Base-by-base conservation (phyloP, 768 basidiomycete genomes). In the Hericium rajendrae region DNA sequence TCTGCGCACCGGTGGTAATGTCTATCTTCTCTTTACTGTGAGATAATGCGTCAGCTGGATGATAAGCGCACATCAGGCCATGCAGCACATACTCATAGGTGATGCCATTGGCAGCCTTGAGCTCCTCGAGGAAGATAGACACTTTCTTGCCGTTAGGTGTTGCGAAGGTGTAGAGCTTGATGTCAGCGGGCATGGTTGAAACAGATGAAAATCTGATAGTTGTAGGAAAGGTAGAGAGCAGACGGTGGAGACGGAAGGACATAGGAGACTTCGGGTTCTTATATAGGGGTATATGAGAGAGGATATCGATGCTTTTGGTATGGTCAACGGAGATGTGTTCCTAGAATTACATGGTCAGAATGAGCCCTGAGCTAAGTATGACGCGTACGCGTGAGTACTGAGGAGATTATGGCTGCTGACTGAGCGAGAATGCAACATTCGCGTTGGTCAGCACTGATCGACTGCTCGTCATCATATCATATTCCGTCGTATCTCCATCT, bases 1-100 rank as follows among this genome's bases (percentile, higher is more conserved):
- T 94, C 72, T 93, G 91, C n/a, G 74, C 73, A 64, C 85, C 85
- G 60, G 78, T 80, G 13, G 67, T 68, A 60, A 93, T 74, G 57
- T 81, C 72, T 62, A 94, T 77, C 48, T 66, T 74, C 59, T 51
- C 22, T 13, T 12, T 3, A 4, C 49, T 79, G 68, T 49, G 75
- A 66, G 37, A 83, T 84, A 67, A 24, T 15, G 51, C 38, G 16
- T 5, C 28, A 18, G 52, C 51, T 55, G 2, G 57, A 28, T 40
- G 10, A 15, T 51, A 61, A 59, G 38, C 20, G n/a, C 20, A 26
- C 12, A 26, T 59, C 46, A 51, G 38, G 41, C 16, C n/a, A 2
- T 22, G 26, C 18, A 9, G 2, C 0, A 61, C 73, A 55, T 55
- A 82, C 78, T 81, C 79, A 66, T 84, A 84, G 41, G 80, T 69